Evolutionary conservation across 192 early-diverging fungal genomes (phyloP).

Genomic region (Backusella mclennaniae): DNA sequence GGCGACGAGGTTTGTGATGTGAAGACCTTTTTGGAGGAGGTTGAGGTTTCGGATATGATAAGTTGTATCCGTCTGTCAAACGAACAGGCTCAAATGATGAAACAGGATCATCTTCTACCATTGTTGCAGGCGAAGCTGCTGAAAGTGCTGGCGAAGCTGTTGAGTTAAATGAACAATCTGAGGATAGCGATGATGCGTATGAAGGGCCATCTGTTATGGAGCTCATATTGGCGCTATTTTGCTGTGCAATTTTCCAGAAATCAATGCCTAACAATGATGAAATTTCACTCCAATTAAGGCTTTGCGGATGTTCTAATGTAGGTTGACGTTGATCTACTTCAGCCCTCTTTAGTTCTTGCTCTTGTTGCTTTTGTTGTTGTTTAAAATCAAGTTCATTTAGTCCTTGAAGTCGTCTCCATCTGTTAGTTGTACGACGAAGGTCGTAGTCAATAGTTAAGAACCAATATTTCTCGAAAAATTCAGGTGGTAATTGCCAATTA

Average conservation of each 20-base stretch:
- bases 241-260: conserved; percentile 16
- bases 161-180: conserved; percentile 4
- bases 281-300: not conserved
- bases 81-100: conserved; percentile 13
- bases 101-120: not conserved
- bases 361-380: not conserved
- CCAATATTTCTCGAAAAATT: conserved; percentile 39
- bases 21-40: not conserved
- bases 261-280: conserved; percentile 7
- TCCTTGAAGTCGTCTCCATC: conserved; percentile 13
- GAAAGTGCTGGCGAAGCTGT: not conserved
- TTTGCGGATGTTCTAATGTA: not conserved
- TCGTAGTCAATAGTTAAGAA: conserved; percentile 30
- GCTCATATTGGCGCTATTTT: not conserved
- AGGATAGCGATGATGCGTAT: conserved; percentile 13
- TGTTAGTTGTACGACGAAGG: conserved; percentile 14
- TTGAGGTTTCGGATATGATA: not conserved
- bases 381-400: conserved; percentile 4
- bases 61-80: not conserved
- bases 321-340: not conserved
- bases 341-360: not conserved
- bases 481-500: conserved; percentile 37
- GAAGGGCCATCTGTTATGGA: not conserved
- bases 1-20: not conserved
- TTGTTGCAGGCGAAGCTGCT: not conserved